A percentile compares a stretch with the other conserved stretches of the same genome.
Evolutionary conservation across 768 basidiomycete genomes (phyloP).

Genomic region (Phylloporus arenicola): DNA sequence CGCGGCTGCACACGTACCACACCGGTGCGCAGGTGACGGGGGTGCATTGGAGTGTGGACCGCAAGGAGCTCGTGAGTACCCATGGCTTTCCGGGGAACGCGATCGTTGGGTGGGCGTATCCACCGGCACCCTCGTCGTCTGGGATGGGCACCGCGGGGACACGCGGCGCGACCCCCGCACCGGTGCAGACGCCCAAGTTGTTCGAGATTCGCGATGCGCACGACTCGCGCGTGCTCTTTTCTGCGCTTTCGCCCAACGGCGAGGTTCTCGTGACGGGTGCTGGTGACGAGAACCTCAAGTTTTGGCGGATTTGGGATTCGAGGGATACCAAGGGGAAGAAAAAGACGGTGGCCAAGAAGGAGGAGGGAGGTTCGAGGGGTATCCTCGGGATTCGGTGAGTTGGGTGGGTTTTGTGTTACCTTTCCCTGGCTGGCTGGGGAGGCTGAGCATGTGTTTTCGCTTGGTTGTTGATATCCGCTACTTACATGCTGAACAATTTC

Average conservation of each 20-base stretch:
- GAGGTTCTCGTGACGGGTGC: constrained; percentile 90
- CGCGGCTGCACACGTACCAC: constrained; percentile 78
- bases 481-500: not conserved
- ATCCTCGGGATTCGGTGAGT: constrained; percentile 35
- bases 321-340: constrained; percentile 34
- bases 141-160: constrained; percentile 22
- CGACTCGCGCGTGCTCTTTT: constrained; percentile 85
- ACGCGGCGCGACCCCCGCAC: constrained; percentile 15
- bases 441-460: not conserved
- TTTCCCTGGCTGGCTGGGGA: not conserved
- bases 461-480: not conserved
- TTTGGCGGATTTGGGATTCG: constrained; percentile 85
- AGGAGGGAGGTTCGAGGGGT: constrained; percentile 31
- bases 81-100: constrained; percentile 92
- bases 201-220: constrained; percentile 83
- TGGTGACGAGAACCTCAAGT: constrained; percentile 95
- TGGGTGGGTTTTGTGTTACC: not conserved
- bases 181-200: constrained; percentile 16
- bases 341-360: constrained; percentile 27
- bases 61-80: constrained; percentile 86
- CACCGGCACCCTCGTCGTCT: constrained; percentile 40
- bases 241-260: constrained; percentile 80
- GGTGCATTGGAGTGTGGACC: constrained; percentile 78
- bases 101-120: constrained; percentile 80
- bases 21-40: constrained; percentile 92